These are phyloP conservation scores for Danielozyma ontarioensis DNA, from an alignment of 805 yeast genomes.

Conservation along the genomic window DNA sequence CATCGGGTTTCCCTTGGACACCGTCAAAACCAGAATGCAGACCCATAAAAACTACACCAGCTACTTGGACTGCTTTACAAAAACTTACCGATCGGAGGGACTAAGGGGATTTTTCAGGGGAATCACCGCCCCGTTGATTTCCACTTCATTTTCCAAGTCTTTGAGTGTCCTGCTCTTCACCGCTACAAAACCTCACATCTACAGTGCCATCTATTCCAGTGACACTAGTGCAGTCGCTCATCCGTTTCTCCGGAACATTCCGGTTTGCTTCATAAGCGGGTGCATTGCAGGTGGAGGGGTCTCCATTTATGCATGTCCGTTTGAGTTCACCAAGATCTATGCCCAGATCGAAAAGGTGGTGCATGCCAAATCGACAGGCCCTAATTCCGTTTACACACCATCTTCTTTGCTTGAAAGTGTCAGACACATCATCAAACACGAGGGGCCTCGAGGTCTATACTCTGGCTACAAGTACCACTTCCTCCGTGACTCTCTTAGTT, in stretches of 20 bases:
- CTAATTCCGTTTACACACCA: slow-evolving; percentile 11
- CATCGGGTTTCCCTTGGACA: slow-evolving; percentile 80
- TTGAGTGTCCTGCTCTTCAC: slow-evolving; percentile 63
- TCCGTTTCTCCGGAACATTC: slow-evolving; percentile 38
- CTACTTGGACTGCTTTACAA: slow-evolving; percentile 50
- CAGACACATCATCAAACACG: slow-evolving; percentile 45
- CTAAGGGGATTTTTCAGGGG: slow-evolving; percentile 70
- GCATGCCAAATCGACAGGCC: slow-evolving; percentile 15
- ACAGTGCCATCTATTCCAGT: neutral
- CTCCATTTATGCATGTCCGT: slow-evolving; percentile 71
- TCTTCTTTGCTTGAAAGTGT: slow-evolving; percentile 39
- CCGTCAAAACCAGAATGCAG: slow-evolving; percentile 84
- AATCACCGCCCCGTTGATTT: slow-evolving; percentile 64
- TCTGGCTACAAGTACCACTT: slow-evolving; percentile 70
- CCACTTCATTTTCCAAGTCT: slow-evolving; percentile 62
- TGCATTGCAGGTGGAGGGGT: slow-evolving; percentile 60
- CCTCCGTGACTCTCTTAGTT: slow-evolving; percentile 62
- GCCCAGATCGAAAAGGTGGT: slow-evolving; percentile 64
- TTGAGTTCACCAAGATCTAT: slow-evolving; percentile 77
- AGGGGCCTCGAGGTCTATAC: slow-evolving; percentile 63
- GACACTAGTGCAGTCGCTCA: slow-evolving; percentile 16
- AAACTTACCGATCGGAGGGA: slow-evolving; percentile 60
- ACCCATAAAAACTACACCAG: slow-evolving; percentile 57
- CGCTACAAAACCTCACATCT: slow-evolving; percentile 37
- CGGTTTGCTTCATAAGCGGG: slow-evolving; percentile 53